Percentiles rank a stretch among this genome's conserved stretches.
These are phyloP conservation scores for Penicillium bovifimosum DNA, from an alignment of 495 filamentous ascomycete species.

Conservation along the genomic window DNA sequence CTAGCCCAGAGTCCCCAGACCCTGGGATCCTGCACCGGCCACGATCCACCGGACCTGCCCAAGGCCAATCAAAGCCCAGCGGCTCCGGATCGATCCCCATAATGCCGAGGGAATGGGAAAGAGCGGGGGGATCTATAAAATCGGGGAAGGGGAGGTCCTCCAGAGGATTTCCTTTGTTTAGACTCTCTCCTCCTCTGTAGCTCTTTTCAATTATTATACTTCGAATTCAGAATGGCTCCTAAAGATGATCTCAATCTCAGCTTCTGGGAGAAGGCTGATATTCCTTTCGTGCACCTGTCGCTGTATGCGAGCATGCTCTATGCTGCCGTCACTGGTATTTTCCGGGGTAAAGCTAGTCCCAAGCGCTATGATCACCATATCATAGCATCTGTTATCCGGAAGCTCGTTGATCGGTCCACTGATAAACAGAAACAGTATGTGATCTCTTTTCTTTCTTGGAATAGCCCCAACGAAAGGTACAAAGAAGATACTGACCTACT, in stretches of 20 bases:
- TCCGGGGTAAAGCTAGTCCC: conserved; percentile 33
- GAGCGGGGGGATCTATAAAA: background rate
- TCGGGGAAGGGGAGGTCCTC: background rate
- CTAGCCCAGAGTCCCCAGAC: too few species aligned
- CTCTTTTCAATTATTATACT: background rate
- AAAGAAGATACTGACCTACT: background rate
- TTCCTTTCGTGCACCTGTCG: conserved; percentile 20
- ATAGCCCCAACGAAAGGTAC: background rate
- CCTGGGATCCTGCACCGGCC: background rate
- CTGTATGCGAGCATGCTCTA: conserved; percentile 21
- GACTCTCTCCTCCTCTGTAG: background rate
- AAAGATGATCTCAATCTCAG: conserved; percentile 22
- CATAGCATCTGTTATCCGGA: conserved; percentile 24
- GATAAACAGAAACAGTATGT: conserved; percentile 34
- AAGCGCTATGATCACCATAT: conserved; percentile 33
- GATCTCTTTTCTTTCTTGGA: background rate
- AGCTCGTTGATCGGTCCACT: conserved; percentile 16
- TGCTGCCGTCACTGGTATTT: conserved; percentile 29
- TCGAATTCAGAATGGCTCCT: conserved; percentile 2
- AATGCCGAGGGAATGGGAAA: background rate
- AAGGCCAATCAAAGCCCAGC: background rate
- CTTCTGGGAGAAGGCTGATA: conserved; percentile 34
- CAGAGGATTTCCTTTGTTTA: too few species aligned
- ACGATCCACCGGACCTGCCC: background rate
- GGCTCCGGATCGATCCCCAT: background rate